Conservation (phyloP, 345 rosid species). For the Hypericum perforatum region DNA sequence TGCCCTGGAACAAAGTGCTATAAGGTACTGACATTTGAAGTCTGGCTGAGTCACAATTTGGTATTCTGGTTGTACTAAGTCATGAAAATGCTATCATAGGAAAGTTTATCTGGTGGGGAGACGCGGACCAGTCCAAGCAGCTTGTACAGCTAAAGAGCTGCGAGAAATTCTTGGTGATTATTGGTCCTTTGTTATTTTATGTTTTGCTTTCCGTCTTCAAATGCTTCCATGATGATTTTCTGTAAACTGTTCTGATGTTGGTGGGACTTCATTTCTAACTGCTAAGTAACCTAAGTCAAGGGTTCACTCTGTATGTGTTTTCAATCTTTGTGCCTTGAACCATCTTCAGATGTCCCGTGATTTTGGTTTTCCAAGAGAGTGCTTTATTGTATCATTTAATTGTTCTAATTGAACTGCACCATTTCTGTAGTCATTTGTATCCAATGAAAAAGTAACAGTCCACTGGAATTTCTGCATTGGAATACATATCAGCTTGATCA, state of each 20-base stretch:
- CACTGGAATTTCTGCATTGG: no score
- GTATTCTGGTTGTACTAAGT: neutral
- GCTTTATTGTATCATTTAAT: no score
- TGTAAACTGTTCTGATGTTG: neutral
- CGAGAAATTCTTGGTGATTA: conserved; percentile 77
- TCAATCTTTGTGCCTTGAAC: no score
- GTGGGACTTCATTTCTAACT: no score
- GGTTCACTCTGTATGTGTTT: no score
- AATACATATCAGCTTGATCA: no score
- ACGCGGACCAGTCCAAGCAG: conserved; percentile 96
- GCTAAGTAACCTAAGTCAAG: no score
- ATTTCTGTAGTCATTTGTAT: no score
- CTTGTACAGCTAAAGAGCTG: conserved; percentile 92
- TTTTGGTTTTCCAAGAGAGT: no score
- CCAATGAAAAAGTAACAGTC: no score
- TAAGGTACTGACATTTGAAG: conserved; percentile 37
- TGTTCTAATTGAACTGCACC: no score
- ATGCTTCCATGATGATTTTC: neutral
- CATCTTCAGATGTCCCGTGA: no score
- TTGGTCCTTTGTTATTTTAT: neutral
- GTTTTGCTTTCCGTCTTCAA: neutral
- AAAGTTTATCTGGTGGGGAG: conserved; percentile 83
- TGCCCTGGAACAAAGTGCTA: conserved; percentile 60
- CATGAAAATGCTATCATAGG: conserved; percentile 31
- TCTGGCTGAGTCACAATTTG: neutral